Conservation (phyloP, 306 rosid species). For the Castanopsis chinensis region DNA sequence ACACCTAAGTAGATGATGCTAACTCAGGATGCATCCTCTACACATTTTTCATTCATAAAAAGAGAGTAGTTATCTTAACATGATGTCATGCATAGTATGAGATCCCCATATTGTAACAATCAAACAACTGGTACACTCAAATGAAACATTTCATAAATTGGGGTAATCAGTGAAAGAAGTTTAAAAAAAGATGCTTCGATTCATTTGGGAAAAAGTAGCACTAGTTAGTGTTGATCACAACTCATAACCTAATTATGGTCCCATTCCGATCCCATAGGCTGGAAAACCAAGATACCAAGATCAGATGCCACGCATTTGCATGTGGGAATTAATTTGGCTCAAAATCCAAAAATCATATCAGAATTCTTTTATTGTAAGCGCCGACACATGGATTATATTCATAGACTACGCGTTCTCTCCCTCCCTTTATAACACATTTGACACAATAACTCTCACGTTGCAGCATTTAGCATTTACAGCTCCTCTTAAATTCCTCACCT, state of each 20-base stretch:
- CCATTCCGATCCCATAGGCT: neutral
- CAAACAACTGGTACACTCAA: too few species aligned
- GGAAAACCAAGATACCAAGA: neutral
- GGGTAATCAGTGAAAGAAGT: neutral
- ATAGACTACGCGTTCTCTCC: neutral
- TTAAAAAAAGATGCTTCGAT: neutral
- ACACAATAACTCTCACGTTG: neutral
- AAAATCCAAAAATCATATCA: neutral
- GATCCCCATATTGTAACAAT: too few species aligned
- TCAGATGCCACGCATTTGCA: neutral
- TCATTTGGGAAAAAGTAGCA: slow-evolving; percentile 2
- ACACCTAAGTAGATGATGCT: rapidly evolving
- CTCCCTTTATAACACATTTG: neutral
- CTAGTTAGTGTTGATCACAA: neutral
- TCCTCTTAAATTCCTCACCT: slow-evolving; percentile 67
- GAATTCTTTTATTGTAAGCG: neutral
- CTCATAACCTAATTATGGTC: neutral
- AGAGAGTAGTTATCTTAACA: too few species aligned
- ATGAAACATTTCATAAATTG: too few species aligned
- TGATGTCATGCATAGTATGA: neutral
- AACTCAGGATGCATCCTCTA: rapidly evolving
- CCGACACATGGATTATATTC: slow-evolving; percentile 15
- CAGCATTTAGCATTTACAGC: neutral
- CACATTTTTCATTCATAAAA: too few species aligned
- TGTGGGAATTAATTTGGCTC: neutral